These are phyloP conservation scores for Sclerotinia spermophila DNA, from an alignment of 2,329 filamentous ascomycete genomes.

Conservation along the genomic window DNA sequence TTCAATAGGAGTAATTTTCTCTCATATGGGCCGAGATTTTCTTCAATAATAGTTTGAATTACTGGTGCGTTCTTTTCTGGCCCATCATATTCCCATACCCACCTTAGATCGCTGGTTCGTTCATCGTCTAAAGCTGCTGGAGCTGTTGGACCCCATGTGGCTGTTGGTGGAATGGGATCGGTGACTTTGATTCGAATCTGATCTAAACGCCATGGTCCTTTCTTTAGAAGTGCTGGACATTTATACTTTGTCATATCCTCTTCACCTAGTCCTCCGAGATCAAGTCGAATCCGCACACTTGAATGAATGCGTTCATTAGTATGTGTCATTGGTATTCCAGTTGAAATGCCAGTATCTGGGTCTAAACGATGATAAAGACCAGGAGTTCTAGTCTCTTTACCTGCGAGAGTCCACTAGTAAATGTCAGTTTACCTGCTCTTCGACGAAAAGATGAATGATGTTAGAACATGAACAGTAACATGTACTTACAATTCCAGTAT, in stretches of 20 bases:
- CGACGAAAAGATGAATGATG: conserved; percentile 28
- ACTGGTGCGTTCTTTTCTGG: conserved; percentile 43
- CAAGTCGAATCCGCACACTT: conserved; percentile 35
- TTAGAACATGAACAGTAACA: neutral
- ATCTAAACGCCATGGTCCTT: conserved; percentile 30
- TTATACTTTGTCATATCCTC: conserved; percentile 37
- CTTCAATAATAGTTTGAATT: conserved; percentile 48
- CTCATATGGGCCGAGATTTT: conserved; percentile 52
- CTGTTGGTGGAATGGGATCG: conserved; percentile 39
- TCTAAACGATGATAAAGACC: conserved; percentile 40
- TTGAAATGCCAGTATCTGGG: conserved; percentile 40
- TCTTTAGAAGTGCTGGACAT: conserved; percentile 40
- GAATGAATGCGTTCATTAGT: conserved; percentile 42
- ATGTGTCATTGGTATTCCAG: conserved; percentile 38
- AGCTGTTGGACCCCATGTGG: conserved; percentile 27
- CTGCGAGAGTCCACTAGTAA: conserved; percentile 41
- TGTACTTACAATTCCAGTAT: conserved; percentile 24
- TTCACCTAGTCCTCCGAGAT: conserved; percentile 38
- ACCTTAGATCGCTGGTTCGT: conserved; percentile 41
- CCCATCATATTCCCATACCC: conserved; percentile 54
- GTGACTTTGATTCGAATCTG: conserved; percentile 27
- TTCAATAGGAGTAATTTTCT: conserved; percentile 45
- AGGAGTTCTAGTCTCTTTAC: conserved; percentile 38
- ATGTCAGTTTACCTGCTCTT: neutral
- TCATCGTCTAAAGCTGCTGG: conserved; percentile 31